Conservation (phyloP, 805 yeast species). For the Saccharomyces jurei region DNA sequence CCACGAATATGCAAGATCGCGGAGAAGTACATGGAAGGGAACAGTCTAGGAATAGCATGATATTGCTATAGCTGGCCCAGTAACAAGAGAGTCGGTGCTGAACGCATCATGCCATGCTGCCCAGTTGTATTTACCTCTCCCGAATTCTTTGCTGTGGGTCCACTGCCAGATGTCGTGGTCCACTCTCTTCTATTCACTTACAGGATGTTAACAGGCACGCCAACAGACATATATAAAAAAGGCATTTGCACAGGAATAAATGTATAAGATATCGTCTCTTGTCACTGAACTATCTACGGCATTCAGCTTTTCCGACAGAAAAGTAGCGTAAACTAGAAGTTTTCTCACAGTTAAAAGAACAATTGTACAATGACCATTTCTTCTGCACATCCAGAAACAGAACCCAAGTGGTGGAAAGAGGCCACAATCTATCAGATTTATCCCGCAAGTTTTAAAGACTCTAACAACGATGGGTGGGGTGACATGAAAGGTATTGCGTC, state of each 20-base stretch:
- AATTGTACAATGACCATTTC: not conserved
- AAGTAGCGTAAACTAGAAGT: not conserved
- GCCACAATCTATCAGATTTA: conserved; percentile 50
- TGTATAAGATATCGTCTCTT: too few relatives aligned
- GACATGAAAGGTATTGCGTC: conserved; percentile 48
- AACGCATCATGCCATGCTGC: not conserved
- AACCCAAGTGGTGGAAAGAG: conserved; percentile 45
- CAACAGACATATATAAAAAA: too few relatives aligned
- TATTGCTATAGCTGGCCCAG: not conserved
- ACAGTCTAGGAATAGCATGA: not conserved
- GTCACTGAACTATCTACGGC: too few relatives aligned
- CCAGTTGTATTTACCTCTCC: not conserved
- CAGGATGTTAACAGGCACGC: too few relatives aligned
- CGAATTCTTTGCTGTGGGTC: not conserved
- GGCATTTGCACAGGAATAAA: too few relatives aligned
- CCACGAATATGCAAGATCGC: not conserved
- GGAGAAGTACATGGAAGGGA: not conserved
- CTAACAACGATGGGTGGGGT: conserved; percentile 52
- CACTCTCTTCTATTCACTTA: too few relatives aligned
- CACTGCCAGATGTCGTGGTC: too few relatives aligned
- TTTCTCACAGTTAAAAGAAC: not conserved
- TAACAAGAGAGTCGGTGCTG: not conserved
- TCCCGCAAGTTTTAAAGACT: conserved; percentile 54
- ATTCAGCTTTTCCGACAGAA: not conserved
- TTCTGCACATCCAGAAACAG: conserved; percentile 8